A percentile compares a stretch with the other conserved stretches of the same genome.
Conservation (phyloP, 768 basidiomycete species). For the Agaricus bisporus region DNA sequence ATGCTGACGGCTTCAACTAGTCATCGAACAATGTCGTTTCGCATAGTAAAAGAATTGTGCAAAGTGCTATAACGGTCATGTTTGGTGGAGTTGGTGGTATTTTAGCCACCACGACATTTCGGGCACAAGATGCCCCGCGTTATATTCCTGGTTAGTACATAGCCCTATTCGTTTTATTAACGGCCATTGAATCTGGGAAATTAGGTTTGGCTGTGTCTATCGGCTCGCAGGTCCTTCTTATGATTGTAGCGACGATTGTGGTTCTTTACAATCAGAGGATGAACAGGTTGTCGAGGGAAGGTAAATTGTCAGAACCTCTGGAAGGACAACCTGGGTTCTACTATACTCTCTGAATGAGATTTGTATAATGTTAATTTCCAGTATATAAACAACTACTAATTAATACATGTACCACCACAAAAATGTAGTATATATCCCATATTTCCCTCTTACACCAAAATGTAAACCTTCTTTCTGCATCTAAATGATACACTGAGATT, state of each 20-base stretch:
- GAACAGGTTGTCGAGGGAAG: conserved; percentile 30
- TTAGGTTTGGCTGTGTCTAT: conserved; percentile 35
- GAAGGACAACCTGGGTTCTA: conserved; percentile 32
- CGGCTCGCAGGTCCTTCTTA: conserved; percentile 31
- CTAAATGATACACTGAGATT: no score
- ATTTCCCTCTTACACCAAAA: no score
- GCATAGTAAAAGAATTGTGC: conserved; percentile 36
- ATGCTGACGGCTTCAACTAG: conserved; percentile 12
- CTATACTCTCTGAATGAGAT: conserved; percentile 27
- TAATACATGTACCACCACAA: no score
- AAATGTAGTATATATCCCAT: no score
- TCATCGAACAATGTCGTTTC: conserved; percentile 42
- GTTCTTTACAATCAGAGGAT: conserved; percentile 29
- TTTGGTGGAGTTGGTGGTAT: conserved; percentile 39
- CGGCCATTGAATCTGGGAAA: background rate
- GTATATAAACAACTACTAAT: no score
- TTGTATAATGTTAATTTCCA: no score
- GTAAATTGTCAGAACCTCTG: conserved; percentile 23
- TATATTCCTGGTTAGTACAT: conserved; percentile 39
- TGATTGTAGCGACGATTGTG: conserved; percentile 26
- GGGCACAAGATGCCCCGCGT: conserved; percentile 34
- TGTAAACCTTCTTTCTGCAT: no score
- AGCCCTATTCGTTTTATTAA: no score
- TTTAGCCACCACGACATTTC: conserved; percentile 35
- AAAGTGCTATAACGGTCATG: conserved; percentile 34